Conservation (phyloP, 192 early-diverging fungal genomes). For the Podila verticillata region DNA sequence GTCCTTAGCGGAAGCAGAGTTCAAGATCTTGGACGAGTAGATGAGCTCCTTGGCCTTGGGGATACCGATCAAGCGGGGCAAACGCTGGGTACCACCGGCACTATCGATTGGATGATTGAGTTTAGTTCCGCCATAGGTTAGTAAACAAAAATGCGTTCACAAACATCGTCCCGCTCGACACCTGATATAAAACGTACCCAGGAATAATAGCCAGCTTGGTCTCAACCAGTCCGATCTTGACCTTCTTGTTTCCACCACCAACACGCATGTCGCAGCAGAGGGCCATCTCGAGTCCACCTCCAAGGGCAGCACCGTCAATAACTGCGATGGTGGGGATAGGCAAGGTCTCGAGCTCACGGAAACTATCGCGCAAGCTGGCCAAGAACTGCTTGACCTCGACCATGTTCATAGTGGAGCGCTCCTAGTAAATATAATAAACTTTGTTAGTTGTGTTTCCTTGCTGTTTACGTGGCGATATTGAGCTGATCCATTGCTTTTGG, state of each 20-base stretch:
- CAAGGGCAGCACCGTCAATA: constrained; percentile 93
- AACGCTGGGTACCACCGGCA: constrained; percentile 94
- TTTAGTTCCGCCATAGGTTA: background rate
- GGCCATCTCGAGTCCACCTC: constrained; percentile 93
- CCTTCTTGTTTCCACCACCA: constrained; percentile 70
- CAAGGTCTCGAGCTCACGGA: constrained; percentile 85
- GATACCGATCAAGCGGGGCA: constrained; percentile 86
- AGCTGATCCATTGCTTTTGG: background rate
- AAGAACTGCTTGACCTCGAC: constrained; percentile 85
- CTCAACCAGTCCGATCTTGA: constrained; percentile 90
- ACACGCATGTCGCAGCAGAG: constrained; percentile 90
- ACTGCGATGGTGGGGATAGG: constrained; percentile 94
- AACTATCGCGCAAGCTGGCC: constrained; percentile 77
- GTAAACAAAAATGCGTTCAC: background rate
- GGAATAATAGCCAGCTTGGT: constrained; percentile 96
- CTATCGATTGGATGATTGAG: constrained; percentile 50
- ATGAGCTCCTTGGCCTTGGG: constrained; percentile 94
- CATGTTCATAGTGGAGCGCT: constrained; percentile 82
- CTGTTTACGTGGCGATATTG: background rate
- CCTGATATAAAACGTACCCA: constrained; percentile 61
- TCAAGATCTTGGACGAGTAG: constrained; percentile 81
- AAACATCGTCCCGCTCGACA: too few species aligned
- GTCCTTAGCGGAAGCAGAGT: constrained; percentile 69
- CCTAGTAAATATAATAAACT: constrained; percentile 53
- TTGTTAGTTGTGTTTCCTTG: background rate